Evolutionary conservation across 1,284 basidiomycete species (phyloP).

Genomic region (Tilletiaria anomala): DNA sequence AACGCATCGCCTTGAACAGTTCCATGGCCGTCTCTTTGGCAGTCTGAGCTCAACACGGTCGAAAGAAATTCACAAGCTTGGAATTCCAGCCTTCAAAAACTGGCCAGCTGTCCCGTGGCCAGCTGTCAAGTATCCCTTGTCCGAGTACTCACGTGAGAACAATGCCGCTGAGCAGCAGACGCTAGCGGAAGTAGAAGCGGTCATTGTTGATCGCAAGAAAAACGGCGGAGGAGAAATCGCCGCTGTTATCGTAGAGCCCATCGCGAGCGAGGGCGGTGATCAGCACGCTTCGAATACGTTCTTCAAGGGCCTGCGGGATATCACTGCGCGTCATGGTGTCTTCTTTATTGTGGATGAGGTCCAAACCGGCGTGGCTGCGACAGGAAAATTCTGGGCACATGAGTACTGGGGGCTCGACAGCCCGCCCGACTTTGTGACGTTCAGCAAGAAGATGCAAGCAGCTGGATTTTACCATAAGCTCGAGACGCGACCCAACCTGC

Average conservation of each 20-base stretch:
- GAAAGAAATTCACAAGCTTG: slow-evolving; percentile 46
- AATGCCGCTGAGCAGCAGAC: slow-evolving; percentile 40
- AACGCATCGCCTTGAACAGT: slow-evolving; percentile 1
- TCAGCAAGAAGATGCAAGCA: slow-evolving; percentile 41
- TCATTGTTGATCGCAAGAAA: slow-evolving; percentile 38
- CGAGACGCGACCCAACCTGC: slow-evolving; percentile 43
- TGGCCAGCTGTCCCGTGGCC: slow-evolving; percentile 48
- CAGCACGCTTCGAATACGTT: slow-evolving; percentile 46
- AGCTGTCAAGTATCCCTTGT: slow-evolving; percentile 45
- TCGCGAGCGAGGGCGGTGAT: slow-evolving; percentile 49
- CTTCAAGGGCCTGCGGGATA: slow-evolving; percentile 44
- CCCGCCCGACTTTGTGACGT: slow-evolving; percentile 47
- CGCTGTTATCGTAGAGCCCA: slow-evolving; percentile 48
- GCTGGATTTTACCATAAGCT: slow-evolving; percentile 45
- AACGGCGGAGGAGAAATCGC: slow-evolving; percentile 43
- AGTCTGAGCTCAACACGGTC: slow-evolving; percentile 44
- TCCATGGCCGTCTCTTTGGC: slow-evolving; percentile 29
- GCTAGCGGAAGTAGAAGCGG: slow-evolving; percentile 40
- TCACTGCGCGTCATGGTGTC: slow-evolving; percentile 42
- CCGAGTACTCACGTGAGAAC: slow-evolving; percentile 42
- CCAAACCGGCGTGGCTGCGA: slow-evolving; percentile 47
- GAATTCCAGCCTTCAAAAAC: slow-evolving; percentile 49
- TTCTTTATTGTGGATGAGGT: slow-evolving; percentile 48
- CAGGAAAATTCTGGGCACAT: slow-evolving; percentile 49
- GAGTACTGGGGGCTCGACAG: slow-evolving; percentile 45